These are phyloP conservation scores for Aureobasidium leucospermi DNA, from an alignment of 2,329 filamentous ascomycete species.

Conservation along the genomic window DNA sequence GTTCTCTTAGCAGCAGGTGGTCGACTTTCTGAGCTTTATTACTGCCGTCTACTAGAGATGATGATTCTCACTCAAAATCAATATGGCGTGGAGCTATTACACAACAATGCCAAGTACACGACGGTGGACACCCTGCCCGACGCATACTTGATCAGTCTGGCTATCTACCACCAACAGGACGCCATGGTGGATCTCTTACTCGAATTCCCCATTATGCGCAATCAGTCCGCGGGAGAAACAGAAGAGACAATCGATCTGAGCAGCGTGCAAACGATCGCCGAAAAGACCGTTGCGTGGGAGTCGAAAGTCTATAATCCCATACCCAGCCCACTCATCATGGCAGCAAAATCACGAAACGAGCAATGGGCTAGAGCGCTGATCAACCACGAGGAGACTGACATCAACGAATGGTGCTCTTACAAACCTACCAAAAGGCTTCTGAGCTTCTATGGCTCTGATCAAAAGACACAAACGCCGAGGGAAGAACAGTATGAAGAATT, in stretches of 20 bases:
- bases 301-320: slow-evolving; percentile 3
- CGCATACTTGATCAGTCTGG: slow-evolving; percentile 1
- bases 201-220: neutral
- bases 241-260: neutral
- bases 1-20: slow-evolving; percentile 1
- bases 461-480: neutral
- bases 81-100: neutral
- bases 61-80: slow-evolving; percentile 2
- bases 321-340: slow-evolving; percentile 6
- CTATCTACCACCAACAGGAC: slow-evolving; percentile 5
- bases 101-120: neutral
- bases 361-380: neutral
- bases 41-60: slow-evolving; percentile 10
- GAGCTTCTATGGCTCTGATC: neutral
- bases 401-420: slow-evolving; percentile 9
- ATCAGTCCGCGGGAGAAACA: neutral
- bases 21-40: slow-evolving; percentile 6
- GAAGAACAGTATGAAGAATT: slow-evolving; percentile 9
- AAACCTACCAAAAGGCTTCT: neutral
- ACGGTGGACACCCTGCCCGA: neutral
- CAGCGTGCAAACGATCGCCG: neutral
- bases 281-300: neutral
- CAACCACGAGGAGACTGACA: neutral
- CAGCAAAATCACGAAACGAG: neutral
- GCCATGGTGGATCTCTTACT: neutral